Conservation (phyloP, 2,329 filamentous ascomycete species). For the Fusarium oxysporum region DNA sequence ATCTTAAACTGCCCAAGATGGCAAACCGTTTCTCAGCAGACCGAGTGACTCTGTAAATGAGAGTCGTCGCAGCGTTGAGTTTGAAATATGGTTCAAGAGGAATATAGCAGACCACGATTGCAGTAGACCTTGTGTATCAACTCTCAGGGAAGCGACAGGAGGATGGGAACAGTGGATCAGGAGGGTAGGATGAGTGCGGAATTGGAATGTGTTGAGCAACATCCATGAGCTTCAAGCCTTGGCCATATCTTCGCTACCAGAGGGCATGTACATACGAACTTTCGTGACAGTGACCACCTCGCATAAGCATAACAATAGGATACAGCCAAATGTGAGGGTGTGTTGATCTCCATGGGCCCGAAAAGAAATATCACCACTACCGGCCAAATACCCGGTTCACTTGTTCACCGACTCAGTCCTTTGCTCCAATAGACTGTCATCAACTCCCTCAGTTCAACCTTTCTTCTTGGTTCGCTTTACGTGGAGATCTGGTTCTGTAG, state of each 20-base stretch:
- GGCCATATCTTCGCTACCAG: no score
- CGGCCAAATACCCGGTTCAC: rapidly evolving
- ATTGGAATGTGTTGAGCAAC: neutral
- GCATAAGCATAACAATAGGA: no score
- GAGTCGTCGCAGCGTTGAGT: no score
- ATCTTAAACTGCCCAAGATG: neutral
- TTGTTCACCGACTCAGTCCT: rapidly evolving
- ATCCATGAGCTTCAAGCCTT: no score
- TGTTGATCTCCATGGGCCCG: neutral
- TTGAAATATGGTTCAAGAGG: no score
- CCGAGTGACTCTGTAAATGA: neutral
- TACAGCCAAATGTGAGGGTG: neutral
- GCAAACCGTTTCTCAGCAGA: neutral
- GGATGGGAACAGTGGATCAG: neutral
- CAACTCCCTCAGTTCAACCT: rapidly evolving
- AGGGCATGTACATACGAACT: no score
- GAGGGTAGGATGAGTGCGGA: neutral
- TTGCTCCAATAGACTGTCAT: rapidly evolving
- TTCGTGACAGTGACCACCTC: no score
- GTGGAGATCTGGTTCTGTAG: neutral
- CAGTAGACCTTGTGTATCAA: neutral
- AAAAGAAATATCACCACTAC: no score
- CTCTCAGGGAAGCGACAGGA: neutral
- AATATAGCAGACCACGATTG: no score
- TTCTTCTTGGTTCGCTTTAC: rapidly evolving